Evolutionary conservation across 371 early-diverging fungal genomes (phyloP).

Genomic region (Mortierella sp.): DNA sequence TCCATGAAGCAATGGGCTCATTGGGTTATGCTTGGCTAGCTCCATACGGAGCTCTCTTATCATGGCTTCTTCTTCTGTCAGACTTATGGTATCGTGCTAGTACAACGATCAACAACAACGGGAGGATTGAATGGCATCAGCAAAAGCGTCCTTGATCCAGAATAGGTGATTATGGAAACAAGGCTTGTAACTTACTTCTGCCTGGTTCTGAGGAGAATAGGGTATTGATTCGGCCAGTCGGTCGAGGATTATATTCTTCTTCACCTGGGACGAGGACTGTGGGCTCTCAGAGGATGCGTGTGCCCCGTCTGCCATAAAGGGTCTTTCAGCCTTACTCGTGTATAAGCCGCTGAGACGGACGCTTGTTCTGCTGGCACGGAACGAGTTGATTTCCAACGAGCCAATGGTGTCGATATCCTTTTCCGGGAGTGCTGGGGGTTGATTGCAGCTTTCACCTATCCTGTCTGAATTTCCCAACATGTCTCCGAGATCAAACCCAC

Average conservation of each 20-base stretch:
- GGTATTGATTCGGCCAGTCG: conserved; percentile 4
- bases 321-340: not conserved
- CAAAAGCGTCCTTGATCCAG: not conserved
- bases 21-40: conserved; percentile 33
- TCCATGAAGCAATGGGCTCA: conserved; percentile 33
- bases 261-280: not conserved
- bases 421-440: conserved; percentile 6
- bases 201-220: not conserved
- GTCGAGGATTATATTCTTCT: not conserved
- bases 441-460: conserved; percentile 4
- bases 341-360: not conserved
- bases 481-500: conserved; percentile 46
- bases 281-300: not conserved
- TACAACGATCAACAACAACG: not conserved
- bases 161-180: not conserved
- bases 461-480: conserved; percentile 20
- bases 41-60: conserved; percentile 29
- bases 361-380: conserved; percentile 5
- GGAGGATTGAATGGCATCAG: too few relatives aligned
- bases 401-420: conserved; percentile 22
- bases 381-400: conserved; percentile 4
- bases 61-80: conserved; percentile 9
- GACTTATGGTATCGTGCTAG: conserved; percentile 8
- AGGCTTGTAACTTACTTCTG: conserved; percentile 8
- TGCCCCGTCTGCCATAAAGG: not conserved